Conservation (phyloP, 306 rosid genomes). For the Datisca glomerata region DNA sequence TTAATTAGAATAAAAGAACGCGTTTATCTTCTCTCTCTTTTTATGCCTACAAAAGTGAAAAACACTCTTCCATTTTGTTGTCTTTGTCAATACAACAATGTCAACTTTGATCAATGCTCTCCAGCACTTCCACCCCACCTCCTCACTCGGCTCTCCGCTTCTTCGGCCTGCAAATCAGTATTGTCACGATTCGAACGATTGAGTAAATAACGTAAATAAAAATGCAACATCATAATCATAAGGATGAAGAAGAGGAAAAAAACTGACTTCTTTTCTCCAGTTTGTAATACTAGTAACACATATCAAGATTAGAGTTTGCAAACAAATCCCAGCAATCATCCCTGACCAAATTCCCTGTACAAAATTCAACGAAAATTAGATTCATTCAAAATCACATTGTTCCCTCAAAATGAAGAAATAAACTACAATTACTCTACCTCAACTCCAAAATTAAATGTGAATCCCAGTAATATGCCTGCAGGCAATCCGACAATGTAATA, state of each 20-base stretch:
- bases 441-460: slow-evolving; percentile 39
- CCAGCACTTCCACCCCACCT: neutral
- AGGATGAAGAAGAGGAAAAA: neutral
- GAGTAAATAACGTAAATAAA: too few relatives aligned
- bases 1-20: too few relatives aligned
- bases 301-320: slow-evolving; percentile 48
- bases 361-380: too few relatives aligned
- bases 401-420: too few relatives aligned
- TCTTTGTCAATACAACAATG: too few relatives aligned
- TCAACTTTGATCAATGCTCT: too few relatives aligned
- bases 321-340: slow-evolving; percentile 44
- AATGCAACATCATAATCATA: too few relatives aligned
- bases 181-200: neutral
- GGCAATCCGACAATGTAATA: slow-evolving; percentile 67
- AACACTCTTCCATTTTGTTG: too few relatives aligned
- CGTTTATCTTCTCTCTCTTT: too few relatives aligned
- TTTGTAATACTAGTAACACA: slow-evolving; percentile 42
- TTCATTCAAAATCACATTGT: too few relatives aligned
- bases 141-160: neutral
- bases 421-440: slow-evolving; percentile 23
- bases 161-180: neutral
- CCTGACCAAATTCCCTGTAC: slow-evolving; percentile 74
- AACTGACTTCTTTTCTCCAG: slow-evolving; percentile 58
- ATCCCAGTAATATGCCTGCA: slow-evolving; percentile 59
- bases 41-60: too few relatives aligned